Base-by-base conservation (phyloP, 768 basidiomycete genomes). In the Termitomyces titanicus region DNA sequence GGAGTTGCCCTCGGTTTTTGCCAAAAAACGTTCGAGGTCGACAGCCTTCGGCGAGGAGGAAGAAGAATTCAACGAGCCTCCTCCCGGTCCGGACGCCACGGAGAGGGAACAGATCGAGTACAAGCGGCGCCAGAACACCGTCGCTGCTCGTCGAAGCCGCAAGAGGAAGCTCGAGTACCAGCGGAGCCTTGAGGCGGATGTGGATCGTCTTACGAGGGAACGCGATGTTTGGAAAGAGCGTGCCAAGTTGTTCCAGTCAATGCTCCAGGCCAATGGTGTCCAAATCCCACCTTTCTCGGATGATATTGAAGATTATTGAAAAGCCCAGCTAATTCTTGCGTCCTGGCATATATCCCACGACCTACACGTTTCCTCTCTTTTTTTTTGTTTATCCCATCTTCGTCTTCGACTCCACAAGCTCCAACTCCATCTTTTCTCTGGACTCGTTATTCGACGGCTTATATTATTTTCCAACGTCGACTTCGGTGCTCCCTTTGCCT, bases 101-200 rank as follows among this genome's bases (percentile, higher is more conserved):
- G 83, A 83, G 68, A 67, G 76, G 57, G 81, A 86, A 61, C 84
- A 84, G 59, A 90, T 92, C 60, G 87, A 86, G 69, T 79, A 78
- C 49, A 93, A 92, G 77, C 80, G 92, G 44, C 79, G 86, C 5
- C 84, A 86, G 69, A 93, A 92, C 64, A 91, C 89, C 5, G 67
- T 92, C 7, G 91, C 92, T 0, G 92, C 92, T 18, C 78, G 92
- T 4, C 79, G 88, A 45, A 85, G 82, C 61, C 76, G 90, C 11
- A 82, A 83, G 78, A 78, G 91, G 45, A 93, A 92, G 77, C 69
- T 86, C 35, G 79, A 84, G 70, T 79, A 89, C 61, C 81, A 88
- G 65, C 77, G 79, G 54, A 75, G 78, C 53, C 67, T 92, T 40
- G 84, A 89, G 73, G 66, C 73, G 9, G 70, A 60, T n/a, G 64